Evolutionary conservation across 768 basidiomycete species (phyloP), one percentile per base, ranked within the genome.

Genomic region (Pleurotus citrinopileatus): DNA sequence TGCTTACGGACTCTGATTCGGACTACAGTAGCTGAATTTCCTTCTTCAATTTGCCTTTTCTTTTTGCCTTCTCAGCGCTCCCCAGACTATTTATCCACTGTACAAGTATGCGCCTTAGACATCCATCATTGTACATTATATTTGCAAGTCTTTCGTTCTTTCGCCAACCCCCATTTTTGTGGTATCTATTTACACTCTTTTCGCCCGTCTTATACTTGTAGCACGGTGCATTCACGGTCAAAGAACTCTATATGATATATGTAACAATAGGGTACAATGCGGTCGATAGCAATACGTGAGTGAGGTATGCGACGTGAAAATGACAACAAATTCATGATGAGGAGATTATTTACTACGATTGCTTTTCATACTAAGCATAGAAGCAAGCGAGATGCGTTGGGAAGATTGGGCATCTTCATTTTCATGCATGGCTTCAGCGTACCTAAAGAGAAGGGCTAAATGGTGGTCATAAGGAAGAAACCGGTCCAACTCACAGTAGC

Each of bases 401-500:
- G 82, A 81, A 4, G 86, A 84, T 63, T 81, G 77, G 19, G 87
- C 84, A 57, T 89, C 87, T 63, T 84, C 80, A 43, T 84, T 87
- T 58, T 81, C 77, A 62, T 91, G 90, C 78, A 90, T 88, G 10
- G 87, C 83, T 69, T 91, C 89, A 12, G 90, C 80, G 60, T 81
- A 82, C 47, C 78, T 81, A 42, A 19, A 13, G 17, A n/a, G n/a
- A n/a, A n/a, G n/a, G n/a, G n/a, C n/a, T n/a, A n/a, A n/a, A n/a
- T n/a, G n/a, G n/a, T n/a, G n/a, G n/a, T n/a, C n/a, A n/a, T n/a
- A n/a, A n/a, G n/a, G n/a, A n/a, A n/a, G n/a, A n/a, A n/a, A n/a
- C n/a, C n/a, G n/a, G n/a, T n/a, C n/a, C n/a, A n/a, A 27, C 88
- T 67, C 62, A 94, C 91, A 96, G 67, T 42, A 97, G 73, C 71